These are phyloP conservation scores for Oemleria cerasiformis DNA, from an alignment of 306 rosid genomes.

Conservation along the genomic window DNA sequence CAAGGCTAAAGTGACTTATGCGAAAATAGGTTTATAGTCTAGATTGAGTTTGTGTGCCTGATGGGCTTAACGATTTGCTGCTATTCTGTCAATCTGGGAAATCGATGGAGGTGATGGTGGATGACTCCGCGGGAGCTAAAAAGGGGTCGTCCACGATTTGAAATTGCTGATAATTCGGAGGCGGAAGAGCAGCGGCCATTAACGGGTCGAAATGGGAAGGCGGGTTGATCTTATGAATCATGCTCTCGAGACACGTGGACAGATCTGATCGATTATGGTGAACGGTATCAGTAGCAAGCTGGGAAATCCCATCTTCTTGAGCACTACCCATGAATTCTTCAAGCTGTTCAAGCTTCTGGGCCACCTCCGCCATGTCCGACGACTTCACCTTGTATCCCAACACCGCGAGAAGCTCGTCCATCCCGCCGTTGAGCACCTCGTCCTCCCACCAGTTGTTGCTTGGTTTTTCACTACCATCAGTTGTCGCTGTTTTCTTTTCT, in stretches of 20 bases:
- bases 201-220: constrained; percentile 40
- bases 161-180: constrained; percentile 5
- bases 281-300: constrained; percentile 50
- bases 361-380: constrained; percentile 82
- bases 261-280: constrained; percentile 87
- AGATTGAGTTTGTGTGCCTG: neutral
- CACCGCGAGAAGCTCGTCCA: constrained; percentile 87
- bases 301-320: constrained; percentile 45
- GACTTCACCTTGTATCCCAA: constrained; percentile 82
- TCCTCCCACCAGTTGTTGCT: constrained; percentile 46
- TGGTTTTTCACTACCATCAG: constrained; percentile 24
- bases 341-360: constrained; percentile 71
- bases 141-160: constrained; percentile 31
- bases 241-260: constrained; percentile 61
- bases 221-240: constrained; percentile 58
- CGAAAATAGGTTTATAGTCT: no score
- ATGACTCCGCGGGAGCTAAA: constrained; percentile 48
- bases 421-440: constrained; percentile 43
- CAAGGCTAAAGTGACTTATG: no score
- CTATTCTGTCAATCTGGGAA: constrained; percentile 22
- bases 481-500: no score
- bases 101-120: constrained; percentile 52
- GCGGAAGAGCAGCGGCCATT: constrained; percentile 12
- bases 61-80: neutral
- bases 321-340: constrained; percentile 70